phyloP scores from a whole-genome alignment of 345 rosid species.

The Balakata baccata region DNA sequence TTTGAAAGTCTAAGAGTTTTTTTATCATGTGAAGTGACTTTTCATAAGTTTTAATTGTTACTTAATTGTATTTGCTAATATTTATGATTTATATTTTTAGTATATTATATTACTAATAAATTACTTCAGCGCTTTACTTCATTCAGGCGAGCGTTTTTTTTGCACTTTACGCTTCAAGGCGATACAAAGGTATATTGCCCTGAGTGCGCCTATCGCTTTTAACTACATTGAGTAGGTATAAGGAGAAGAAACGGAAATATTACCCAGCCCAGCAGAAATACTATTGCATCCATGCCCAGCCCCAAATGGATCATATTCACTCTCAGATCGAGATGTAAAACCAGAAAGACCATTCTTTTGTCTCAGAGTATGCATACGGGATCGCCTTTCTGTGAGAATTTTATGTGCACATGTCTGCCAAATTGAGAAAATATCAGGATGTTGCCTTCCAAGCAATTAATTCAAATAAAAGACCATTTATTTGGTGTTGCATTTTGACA shows the following conservation, averaged over 20 bases:
- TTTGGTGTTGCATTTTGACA: background rate
- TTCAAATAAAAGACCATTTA: background rate
- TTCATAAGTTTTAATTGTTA: no score
- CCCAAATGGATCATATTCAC: constrained; percentile 88
- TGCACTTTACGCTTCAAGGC: no score
- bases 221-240: no score
- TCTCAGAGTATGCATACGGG: constrained; percentile 52
- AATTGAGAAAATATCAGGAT: background rate
- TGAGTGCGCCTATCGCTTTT: no score
- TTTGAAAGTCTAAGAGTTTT: no score
- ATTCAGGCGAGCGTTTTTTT: no score
- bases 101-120: no score
- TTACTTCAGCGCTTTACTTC: no score
- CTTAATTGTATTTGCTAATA: no score
- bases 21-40: no score
- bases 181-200: no score
- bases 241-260: constrained; percentile 14
- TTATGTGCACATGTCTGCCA: constrained; percentile 84
- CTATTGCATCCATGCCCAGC: constrained; percentile 90
- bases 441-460: background rate
- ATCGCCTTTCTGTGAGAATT: constrained; percentile 78
- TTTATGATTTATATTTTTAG: no score
- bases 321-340: constrained; percentile 58
- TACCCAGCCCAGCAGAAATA: constrained; percentile 93
- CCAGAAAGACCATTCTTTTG: constrained; percentile 64